These are phyloP conservation scores for Talaromyces sp. DNA, from an alignment of 2,329 filamentous ascomycete genomes.

Conservation along the genomic window DNA sequence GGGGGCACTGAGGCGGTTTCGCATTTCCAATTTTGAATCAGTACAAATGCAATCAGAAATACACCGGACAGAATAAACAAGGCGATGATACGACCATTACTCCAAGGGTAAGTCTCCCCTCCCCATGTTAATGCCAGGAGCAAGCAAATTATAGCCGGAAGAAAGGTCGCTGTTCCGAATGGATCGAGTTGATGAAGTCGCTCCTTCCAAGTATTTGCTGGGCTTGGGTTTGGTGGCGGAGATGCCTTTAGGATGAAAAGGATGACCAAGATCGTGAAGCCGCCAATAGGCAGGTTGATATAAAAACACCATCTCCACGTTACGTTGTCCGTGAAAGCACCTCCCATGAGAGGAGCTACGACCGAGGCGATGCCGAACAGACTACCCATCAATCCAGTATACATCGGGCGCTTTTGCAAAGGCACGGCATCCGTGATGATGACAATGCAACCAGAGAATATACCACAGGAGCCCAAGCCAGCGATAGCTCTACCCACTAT, in stretches of 20 bases:
- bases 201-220: conserved; percentile 20
- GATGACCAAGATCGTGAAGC: conserved; percentile 32
- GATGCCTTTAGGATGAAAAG: conserved; percentile 29
- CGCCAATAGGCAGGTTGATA: conserved; percentile 39
- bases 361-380: conserved; percentile 22
- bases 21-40: conserved; percentile 35
- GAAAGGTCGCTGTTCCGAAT: conserved; percentile 44
- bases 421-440: conserved; percentile 27
- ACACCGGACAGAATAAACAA: conserved; percentile 52
- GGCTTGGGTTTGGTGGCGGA: conserved; percentile 29
- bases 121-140: conserved; percentile 50
- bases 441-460: conserved; percentile 25
- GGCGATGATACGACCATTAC: conserved; percentile 43
- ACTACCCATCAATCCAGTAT: conserved; percentile 27
- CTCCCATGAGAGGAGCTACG: conserved; percentile 20
- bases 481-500: conserved; percentile 35
- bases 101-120: conserved; percentile 45
- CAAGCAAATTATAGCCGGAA: conserved; percentile 45
- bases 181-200: conserved; percentile 39
- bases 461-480: conserved; percentile 29
- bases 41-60: conserved; percentile 42
- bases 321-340: conserved; percentile 27
- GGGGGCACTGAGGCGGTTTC: conserved; percentile 47
- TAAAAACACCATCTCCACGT: conserved; percentile 46
- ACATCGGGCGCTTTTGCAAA: conserved; percentile 25